These are phyloP conservation scores for Cryphonectria parasitica DNA, from an alignment of 2,329 filamentous ascomycete genomes.

Conservation along the genomic window DNA sequence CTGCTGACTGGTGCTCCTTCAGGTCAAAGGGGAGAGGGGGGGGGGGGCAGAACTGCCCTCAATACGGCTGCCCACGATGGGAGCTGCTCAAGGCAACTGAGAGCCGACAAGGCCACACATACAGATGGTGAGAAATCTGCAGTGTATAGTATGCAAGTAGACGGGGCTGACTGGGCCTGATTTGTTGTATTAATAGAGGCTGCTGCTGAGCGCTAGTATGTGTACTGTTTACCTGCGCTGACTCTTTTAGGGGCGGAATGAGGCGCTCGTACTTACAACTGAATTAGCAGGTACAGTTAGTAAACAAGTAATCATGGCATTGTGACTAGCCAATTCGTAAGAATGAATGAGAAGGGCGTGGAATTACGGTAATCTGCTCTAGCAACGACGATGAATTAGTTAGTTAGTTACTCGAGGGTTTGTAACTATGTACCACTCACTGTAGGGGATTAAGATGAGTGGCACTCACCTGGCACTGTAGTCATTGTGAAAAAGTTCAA, in stretches of 20 bases:
- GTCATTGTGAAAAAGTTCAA: neutral
- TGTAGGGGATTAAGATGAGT: neutral
- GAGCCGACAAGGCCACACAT: neutral
- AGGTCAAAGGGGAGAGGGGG: neutral
- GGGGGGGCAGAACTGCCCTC: neutral
- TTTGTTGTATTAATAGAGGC: neutral
- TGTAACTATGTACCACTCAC: neutral
- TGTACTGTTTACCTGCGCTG: slow-evolving; percentile 6
- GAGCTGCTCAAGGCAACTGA: neutral
- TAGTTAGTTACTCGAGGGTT: neutral
- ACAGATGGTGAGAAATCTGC: neutral
- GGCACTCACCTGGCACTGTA: neutral
- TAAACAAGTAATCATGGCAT: neutral
- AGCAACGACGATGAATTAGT: neutral
- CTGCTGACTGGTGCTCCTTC: neutral
- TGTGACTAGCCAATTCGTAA: neutral
- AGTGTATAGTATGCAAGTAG: neutral
- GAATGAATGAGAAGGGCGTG: neutral
- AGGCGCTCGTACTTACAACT: neutral
- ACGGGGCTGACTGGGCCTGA: neutral
- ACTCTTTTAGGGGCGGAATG: slow-evolving; percentile 12
- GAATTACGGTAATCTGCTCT: neutral
- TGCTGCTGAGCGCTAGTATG: neutral
- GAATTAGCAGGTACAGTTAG: neutral
- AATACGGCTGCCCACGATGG: neutral